Evolutionary conservation across 2,329 filamentous ascomycete species (phyloP), one percentile per base, ranked within the genome.

Genomic region (Colletotrichum liaoningense): DNA sequence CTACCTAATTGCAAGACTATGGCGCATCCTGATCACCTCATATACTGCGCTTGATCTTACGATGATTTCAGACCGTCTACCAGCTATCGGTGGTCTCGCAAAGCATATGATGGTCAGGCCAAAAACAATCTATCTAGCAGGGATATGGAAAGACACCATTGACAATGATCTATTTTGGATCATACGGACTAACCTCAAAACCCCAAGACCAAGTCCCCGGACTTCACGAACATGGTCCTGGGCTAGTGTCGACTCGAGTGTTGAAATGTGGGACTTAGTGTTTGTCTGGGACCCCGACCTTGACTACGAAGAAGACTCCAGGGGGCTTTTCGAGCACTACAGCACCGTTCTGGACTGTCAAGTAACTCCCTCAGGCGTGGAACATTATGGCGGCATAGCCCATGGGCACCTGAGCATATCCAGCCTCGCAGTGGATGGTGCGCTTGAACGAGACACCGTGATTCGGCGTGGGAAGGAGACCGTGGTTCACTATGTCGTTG

Each of bases 151-250:
- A n/a, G 67, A 74, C 14, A 60, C 67, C 5, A 57, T 75, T 7
- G 54, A 49, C n/a, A 63, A 72, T 28, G 74, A 75, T 63, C 33
- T 75, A 2, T 38, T 72, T 5, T 75, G 74, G 74, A 42, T 33
- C 5, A 56, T 69, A n/a, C 22, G 46, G 7, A 59, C 33, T 11
- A 26, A 57, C 11, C 28, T 5, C 11, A 73, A 54, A 59, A 63
- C 35, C 12, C 24, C 63, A 2, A 28, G 52, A 19, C 63, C 63
- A 30, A 35, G 33, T 6, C 54, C 63, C 2, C 9, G 7, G 14
- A 11, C 30, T 2, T 69, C 72, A 0, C 74, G 69, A 16, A 63
- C 64, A 1, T 75, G 74, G 74, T 74, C 72, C 5, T 75, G 74
- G 72, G 74, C 72, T 35, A 74, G 74, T 46, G 65, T 74, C 16